A percentile compares a stretch with the other conserved stretches of the same genome.
phyloP scores from a whole-genome alignment of 2,329 filamentous ascomycete genomes.

The Epichloe festucae region DNA sequence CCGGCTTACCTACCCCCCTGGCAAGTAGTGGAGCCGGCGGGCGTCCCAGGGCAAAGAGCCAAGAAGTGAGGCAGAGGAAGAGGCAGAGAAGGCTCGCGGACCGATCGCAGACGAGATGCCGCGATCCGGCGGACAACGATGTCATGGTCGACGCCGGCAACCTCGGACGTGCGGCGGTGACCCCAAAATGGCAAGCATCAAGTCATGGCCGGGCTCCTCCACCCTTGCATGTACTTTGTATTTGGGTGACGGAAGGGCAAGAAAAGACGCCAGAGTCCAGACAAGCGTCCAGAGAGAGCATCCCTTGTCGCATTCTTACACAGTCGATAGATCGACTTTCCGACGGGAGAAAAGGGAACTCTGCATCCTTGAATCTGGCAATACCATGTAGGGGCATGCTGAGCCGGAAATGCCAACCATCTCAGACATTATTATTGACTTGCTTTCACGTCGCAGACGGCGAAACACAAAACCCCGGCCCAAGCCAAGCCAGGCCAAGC shows the following conservation, averaged over 20 bases:
- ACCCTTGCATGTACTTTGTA: too few species aligned
- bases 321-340: too few species aligned
- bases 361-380: background rate
- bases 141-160: background rate
- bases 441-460: background rate
- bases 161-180: background rate
- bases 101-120: conserved; percentile 2
- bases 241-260: too few species aligned
- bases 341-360: too few species aligned
- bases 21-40: background rate
- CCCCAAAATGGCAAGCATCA: background rate
- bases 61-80: background rate
- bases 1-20: background rate
- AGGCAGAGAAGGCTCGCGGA: background rate
- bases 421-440: background rate
- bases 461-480: background rate
- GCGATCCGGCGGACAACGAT: conserved; percentile 1
- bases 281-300: too few species aligned
- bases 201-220: background rate
- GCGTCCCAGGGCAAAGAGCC: background rate
- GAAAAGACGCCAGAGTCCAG: too few species aligned
- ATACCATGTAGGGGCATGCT: background rate
- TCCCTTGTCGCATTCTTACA: too few species aligned
- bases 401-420: background rate
- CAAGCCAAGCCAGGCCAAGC: too few species aligned